Conservation (phyloP, 2,329 filamentous ascomycete species). For the Neonectria sp. region DNA sequence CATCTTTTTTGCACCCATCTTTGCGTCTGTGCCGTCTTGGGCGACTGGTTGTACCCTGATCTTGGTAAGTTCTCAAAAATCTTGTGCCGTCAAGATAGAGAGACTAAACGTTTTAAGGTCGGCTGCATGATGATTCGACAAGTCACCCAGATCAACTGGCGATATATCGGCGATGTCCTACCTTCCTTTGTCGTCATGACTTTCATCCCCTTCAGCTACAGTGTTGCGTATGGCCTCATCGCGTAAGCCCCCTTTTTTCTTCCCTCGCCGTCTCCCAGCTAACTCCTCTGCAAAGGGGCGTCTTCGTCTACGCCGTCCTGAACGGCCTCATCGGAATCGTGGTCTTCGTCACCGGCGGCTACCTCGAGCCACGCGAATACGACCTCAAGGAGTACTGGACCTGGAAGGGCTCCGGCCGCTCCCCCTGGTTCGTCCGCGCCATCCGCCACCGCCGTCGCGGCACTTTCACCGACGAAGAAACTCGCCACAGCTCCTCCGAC, state of each 20-base stretch:
- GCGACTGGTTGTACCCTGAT: slow-evolving; percentile 82
- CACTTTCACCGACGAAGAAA: slow-evolving; percentile 16
- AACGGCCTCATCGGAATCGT: slow-evolving; percentile 63
- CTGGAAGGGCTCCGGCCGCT: slow-evolving; percentile 63
- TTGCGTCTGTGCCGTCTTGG: slow-evolving; percentile 84
- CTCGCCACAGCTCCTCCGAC: slow-evolving; percentile 19
- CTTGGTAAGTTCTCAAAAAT: slow-evolving; percentile 63
- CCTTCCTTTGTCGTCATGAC: slow-evolving; percentile 83
- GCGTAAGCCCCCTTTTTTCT: slow-evolving; percentile 63
- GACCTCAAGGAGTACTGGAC: slow-evolving; percentile 71
- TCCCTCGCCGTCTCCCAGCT: slow-evolving; percentile 4
- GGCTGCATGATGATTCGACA: slow-evolving; percentile 85
- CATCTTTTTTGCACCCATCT: slow-evolving; percentile 83
- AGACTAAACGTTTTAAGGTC: slow-evolving; percentile 61
- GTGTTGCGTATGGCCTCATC: slow-evolving; percentile 83
- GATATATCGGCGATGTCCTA: slow-evolving; percentile 81
- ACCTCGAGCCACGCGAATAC: slow-evolving; percentile 65
- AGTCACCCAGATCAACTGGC: slow-evolving; percentile 82
- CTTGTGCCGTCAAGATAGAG: no score
- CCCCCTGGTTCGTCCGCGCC: slow-evolving; percentile 64
- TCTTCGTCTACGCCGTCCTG: slow-evolving; percentile 69
- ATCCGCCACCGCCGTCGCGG: slow-evolving; percentile 39
- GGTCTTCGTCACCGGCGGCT: slow-evolving; percentile 59
- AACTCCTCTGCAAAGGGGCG: slow-evolving; percentile 55
- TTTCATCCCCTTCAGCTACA: slow-evolving; percentile 85